Conservation (phyloP, 805 yeast genomes). For the Candida verbasci region DNA sequence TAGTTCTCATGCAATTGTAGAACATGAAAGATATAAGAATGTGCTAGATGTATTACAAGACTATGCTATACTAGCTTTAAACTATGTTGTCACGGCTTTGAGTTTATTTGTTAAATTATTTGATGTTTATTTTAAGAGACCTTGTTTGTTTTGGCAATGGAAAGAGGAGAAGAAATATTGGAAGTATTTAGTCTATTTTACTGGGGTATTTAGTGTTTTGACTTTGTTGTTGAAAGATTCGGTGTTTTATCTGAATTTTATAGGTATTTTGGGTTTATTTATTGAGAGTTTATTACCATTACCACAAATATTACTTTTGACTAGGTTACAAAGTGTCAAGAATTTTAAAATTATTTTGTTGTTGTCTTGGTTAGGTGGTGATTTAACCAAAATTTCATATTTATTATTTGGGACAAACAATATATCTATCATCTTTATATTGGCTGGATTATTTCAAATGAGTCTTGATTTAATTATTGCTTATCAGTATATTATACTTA, state of each 20-base stretch:
- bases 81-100: constrained; percentile 4
- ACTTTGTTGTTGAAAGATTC: constrained; percentile 37
- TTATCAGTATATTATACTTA: constrained; percentile 66
- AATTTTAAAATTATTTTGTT: constrained; percentile 75
- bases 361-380: constrained; percentile 88
- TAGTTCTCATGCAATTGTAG: constrained; percentile 9
- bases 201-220: constrained; percentile 33
- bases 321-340: constrained; percentile 62
- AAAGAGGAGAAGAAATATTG: constrained; percentile 52
- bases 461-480: constrained; percentile 67
- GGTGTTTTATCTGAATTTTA: constrained; percentile 39
- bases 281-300: constrained; percentile 71
- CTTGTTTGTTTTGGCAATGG: constrained; percentile 87
- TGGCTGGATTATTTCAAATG: constrained; percentile 78
- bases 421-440: constrained; percentile 58
- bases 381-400: constrained; percentile 70
- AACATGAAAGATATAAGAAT: constrained; percentile 10
- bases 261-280: constrained; percentile 64
- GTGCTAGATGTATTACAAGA: not conserved
- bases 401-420: constrained; percentile 72
- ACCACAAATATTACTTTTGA: constrained; percentile 70
- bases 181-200: constrained; percentile 53
- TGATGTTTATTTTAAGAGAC: constrained; percentile 61
- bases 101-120: constrained; percentile 49
- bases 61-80: constrained; percentile 3